Conservation (phyloP, 176 grass and related monocot genomes). For the Hordeum marinum region DNA sequence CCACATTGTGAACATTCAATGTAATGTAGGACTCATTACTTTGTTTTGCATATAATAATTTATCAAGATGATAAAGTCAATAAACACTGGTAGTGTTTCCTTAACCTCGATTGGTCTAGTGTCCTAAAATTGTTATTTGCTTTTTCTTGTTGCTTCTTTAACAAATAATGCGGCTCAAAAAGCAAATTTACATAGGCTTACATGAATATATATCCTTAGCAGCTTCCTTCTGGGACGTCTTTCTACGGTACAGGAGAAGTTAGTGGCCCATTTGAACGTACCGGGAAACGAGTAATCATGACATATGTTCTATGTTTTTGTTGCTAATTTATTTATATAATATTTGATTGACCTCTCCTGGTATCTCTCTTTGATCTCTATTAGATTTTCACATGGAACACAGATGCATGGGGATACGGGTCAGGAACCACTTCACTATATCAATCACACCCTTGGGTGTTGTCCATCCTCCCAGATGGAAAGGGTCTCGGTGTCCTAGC, state of each 20-base stretch:
- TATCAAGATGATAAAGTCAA: neutral
- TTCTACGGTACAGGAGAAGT: conserved; percentile 94
- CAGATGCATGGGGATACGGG: conserved; percentile 82
- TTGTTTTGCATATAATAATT: neutral
- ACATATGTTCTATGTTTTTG: neutral
- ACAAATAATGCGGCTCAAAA: neutral
- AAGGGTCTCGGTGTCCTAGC: conserved; percentile 77
- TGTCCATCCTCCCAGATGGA: conserved; percentile 74
- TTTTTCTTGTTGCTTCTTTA: neutral
- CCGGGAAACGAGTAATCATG: conserved; percentile 67
- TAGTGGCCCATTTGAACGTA: conserved; percentile 82
- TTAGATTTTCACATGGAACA: conserved; percentile 97
- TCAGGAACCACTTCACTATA: conserved; percentile 83
- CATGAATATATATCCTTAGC: neutral
- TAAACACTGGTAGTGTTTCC: neutral
- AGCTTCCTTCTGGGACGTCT: conserved; percentile 74
- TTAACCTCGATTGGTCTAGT: neutral
- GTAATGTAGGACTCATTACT: neutral
- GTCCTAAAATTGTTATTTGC: neutral
- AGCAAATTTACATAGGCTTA: neutral
- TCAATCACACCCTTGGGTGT: conserved; percentile 90
- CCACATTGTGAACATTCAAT: neutral
- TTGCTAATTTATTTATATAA: neutral
- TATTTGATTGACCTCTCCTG: neutral
- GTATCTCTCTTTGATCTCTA: neutral